These are phyloP conservation scores for Aspergillus sp. DNA, from an alignment of 2,329 filamentous ascomycete species.

Conservation along the genomic window DNA sequence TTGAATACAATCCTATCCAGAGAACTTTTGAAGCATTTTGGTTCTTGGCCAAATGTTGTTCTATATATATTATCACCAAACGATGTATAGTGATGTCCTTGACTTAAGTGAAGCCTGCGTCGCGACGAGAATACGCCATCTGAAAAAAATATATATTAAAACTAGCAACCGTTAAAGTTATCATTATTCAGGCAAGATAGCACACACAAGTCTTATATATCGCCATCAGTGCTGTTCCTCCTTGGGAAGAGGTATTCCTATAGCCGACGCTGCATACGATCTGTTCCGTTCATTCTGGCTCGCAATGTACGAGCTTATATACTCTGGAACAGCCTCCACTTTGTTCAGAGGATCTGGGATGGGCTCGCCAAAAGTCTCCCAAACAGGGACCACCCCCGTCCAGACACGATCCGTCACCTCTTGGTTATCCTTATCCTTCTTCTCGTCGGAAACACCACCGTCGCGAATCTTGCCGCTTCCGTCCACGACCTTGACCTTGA, in stretches of 20 bases:
- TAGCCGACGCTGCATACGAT: slow-evolving; percentile 46
- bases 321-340: slow-evolving; percentile 62
- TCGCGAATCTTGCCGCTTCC: slow-evolving; percentile 77
- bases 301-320: slow-evolving; percentile 61
- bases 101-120: no score
- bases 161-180: not conserved
- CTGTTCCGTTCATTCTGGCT: slow-evolving; percentile 52
- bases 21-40: no score
- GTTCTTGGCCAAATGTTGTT: no score
- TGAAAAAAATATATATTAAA: not conserved
- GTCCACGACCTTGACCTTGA: slow-evolving; percentile 69
- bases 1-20: no score
- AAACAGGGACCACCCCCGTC: slow-evolving; percentile 69
- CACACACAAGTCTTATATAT: not conserved
- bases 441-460: slow-evolving; percentile 67
- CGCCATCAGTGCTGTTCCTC: slow-evolving; percentile 36
- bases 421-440: slow-evolving; percentile 54
- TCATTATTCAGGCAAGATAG: not conserved
- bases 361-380: slow-evolving; percentile 66
- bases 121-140: not conserved
- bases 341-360: slow-evolving; percentile 64
- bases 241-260: slow-evolving; percentile 30
- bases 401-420: slow-evolving; percentile 58
- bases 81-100: no score
- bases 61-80: no score